A percentile compares a stretch with the other conserved stretches of the same genome.
Evolutionary conservation across 1,284 basidiomycete species (phyloP).

Genomic region (Nidula niveotomentosa): DNA sequence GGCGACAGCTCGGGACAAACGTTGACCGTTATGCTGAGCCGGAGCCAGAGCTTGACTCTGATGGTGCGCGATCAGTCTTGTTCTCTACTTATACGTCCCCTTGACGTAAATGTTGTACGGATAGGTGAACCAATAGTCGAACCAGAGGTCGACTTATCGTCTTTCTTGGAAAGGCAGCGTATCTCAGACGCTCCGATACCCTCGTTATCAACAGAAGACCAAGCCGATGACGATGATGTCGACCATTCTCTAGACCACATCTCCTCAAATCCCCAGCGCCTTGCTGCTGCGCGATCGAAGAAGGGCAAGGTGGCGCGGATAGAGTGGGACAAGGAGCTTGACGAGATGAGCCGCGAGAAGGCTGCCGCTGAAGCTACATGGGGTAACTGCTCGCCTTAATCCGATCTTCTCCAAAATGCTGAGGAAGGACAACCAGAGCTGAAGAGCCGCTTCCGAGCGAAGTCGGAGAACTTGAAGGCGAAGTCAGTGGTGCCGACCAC

Average conservation of each 20-base stretch:
- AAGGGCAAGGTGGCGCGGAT: slow-evolving; percentile 68
- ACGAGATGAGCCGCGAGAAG: slow-evolving; percentile 66
- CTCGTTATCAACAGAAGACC: slow-evolving; percentile 30
- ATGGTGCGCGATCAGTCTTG: slow-evolving; percentile 46
- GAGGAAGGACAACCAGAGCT: slow-evolving; percentile 44
- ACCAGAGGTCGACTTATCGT: slow-evolving; percentile 70
- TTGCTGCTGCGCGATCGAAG: slow-evolving; percentile 25
- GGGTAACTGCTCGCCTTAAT: slow-evolving; percentile 40
- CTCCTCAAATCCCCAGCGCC: slow-evolving; percentile 21
- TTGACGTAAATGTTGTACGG: neutral
- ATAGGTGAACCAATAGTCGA: slow-evolving; percentile 67
- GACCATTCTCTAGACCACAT: slow-evolving; percentile 59
- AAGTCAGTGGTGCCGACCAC: neutral
- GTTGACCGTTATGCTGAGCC: slow-evolving; percentile 70
- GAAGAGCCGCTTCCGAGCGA: slow-evolving; percentile 65
- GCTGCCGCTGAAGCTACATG: slow-evolving; percentile 69
- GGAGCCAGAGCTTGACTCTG: slow-evolving; percentile 62
- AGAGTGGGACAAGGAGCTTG: slow-evolving; percentile 65
- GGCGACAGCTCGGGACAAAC: slow-evolving; percentile 63
- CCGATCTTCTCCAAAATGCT: neutral
- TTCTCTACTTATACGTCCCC: neutral
- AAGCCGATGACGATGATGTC: slow-evolving; percentile 60
- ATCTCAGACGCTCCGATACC: slow-evolving; percentile 38
- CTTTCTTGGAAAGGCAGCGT: slow-evolving; percentile 63
- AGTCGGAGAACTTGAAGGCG: slow-evolving; percentile 42